A percentile compares a stretch with the other conserved stretches of the same genome.
Evolutionary conservation across 495 filamentous ascomycete species (phyloP).

Genomic region (Amphirosellinia nigrospora): DNA sequence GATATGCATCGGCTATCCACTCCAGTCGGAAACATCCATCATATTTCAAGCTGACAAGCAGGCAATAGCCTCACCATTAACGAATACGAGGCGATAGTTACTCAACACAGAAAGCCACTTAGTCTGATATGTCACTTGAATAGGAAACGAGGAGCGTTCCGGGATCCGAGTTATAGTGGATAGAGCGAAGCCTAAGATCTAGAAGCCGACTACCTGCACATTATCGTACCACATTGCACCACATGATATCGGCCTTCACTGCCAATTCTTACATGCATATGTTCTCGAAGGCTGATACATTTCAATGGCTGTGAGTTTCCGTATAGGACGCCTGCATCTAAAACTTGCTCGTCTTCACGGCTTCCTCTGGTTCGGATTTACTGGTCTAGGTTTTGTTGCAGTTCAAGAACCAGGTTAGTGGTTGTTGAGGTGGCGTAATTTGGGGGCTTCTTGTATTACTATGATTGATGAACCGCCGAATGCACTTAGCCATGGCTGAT

Average conservation of each 20-base stretch:
- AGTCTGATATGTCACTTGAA: not conserved
- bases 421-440: not conserved
- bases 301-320: not conserved
- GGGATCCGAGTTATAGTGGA: not conserved
- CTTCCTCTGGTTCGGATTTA: not conserved
- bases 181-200: not conserved
- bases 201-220: not conserved
- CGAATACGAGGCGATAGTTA: not conserved
- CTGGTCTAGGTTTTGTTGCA: conserved; percentile 1
- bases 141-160: not conserved
- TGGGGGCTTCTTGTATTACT: not conserved
- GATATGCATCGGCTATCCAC: not conserved
- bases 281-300: not conserved
- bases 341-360: not conserved
- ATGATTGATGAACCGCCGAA: not conserved
- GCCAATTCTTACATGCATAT: conserved; percentile 15
- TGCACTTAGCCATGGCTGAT: not conserved
- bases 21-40: not conserved
- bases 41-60: not conserved
- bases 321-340: not conserved
- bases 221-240: conserved; percentile 12
- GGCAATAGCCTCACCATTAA: not conserved
- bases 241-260: not conserved
- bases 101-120: not conserved
- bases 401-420: not conserved